These are phyloP conservation scores for Eutrema heterophyllum DNA, from an alignment of 345 rosid genomes.

Conservation along the genomic window DNA sequence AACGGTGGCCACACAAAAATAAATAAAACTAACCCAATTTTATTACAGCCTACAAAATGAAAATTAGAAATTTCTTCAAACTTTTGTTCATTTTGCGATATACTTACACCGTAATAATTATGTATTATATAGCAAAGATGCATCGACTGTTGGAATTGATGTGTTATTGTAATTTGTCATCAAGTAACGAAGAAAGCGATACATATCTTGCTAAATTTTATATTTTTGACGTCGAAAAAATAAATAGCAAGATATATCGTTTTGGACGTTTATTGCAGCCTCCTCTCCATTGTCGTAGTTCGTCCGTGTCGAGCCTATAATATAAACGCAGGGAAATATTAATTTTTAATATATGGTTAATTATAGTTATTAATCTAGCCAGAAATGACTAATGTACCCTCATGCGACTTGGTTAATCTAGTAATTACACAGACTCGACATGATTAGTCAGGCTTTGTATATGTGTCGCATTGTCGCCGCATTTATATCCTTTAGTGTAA, in stretches of 20 bases:
- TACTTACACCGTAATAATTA: neutral
- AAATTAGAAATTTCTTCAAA: neutral
- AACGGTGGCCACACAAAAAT: constrained; percentile 7
- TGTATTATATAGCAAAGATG: neutral
- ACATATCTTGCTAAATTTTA: neutral
- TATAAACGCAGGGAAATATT: neutral
- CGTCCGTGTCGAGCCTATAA: constrained; percentile 17
- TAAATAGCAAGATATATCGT: constrained; percentile 6
- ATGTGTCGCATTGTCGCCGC: constrained; percentile 34
- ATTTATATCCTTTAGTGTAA: constrained; percentile 16
- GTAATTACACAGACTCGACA: constrained; percentile 30
- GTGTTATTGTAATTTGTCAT: constrained; percentile 1
- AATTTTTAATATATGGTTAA: neutral
- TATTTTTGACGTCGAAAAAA: neutral
- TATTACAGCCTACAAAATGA: neutral
- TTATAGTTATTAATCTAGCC: neutral
- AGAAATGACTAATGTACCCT: constrained; percentile 22
- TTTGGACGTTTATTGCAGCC: constrained; percentile 14
- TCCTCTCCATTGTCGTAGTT: constrained; percentile 24
- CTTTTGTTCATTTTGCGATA: neutral
- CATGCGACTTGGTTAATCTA: constrained; percentile 4
- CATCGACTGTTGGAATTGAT: neutral
- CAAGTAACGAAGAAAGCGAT: constrained; percentile 10
- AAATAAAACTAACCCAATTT: neutral
- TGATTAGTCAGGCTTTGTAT: constrained; percentile 35